A percentile compares a stretch with the other conserved stretches of the same genome.
These are phyloP conservation scores for Chaetomium sp. DNA, from an alignment of 2,329 filamentous ascomycete species.

Conservation along the genomic window DNA sequence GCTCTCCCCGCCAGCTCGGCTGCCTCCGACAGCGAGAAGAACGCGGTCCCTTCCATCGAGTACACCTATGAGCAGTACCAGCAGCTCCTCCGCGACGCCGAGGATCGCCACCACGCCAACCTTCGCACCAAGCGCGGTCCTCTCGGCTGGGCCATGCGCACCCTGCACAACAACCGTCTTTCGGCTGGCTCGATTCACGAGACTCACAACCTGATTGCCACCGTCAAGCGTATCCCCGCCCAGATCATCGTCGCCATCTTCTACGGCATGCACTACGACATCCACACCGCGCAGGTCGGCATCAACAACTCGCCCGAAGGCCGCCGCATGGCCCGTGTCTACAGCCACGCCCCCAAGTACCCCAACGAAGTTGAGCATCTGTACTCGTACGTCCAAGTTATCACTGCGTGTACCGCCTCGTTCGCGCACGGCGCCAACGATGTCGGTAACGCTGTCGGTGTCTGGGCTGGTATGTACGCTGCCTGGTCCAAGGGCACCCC, in stretches of 20 bases:
- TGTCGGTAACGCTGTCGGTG: conserved; percentile 63
- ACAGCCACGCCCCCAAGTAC: conserved; percentile 58
- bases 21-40: conserved; percentile 36
- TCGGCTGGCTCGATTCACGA: conserved; percentile 70
- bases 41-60: not conserved
- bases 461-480: conserved; percentile 64
- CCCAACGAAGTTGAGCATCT: conserved; percentile 64
- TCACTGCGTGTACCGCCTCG: conserved; percentile 65
- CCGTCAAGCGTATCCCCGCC: conserved; percentile 62
- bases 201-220: conserved; percentile 58
- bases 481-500: conserved; percentile 60
- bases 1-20: conserved; percentile 28
- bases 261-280: conserved; percentile 77
- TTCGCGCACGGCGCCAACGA: conserved; percentile 75
- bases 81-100: conserved; percentile 43
- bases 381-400: conserved; percentile 60
- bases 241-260: conserved; percentile 55
- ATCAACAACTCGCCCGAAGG: conserved; percentile 67
- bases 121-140: conserved; percentile 58
- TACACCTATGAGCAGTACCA: conserved; percentile 43
- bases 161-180: conserved; percentile 66
- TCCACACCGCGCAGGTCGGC: conserved; percentile 68
- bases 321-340: conserved; percentile 62
- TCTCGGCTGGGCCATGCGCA: conserved; percentile 78
- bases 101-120: conserved; percentile 53